Percentiles rank a stretch among this genome's conserved stretches.
phyloP scores from a whole-genome alignment of 495 filamentous ascomycete genomes.

The Aspergillus avenaceus region DNA sequence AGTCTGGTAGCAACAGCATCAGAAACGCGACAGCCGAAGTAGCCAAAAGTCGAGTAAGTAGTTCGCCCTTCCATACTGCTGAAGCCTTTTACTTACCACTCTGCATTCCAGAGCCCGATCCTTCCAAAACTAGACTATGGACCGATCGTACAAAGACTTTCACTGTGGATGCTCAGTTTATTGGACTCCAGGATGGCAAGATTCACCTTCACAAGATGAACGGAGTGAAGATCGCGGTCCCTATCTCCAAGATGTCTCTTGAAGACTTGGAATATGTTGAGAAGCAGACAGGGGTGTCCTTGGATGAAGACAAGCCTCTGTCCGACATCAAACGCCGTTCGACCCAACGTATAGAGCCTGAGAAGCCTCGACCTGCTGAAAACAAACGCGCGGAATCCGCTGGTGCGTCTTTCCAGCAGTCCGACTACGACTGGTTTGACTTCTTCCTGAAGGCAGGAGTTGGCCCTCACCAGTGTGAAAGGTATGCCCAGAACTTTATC shows the following conservation, averaged over 20 bases:
- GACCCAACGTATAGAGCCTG: slow-evolving; percentile 26
- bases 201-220: slow-evolving; percentile 98
- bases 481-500: slow-evolving; percentile 83
- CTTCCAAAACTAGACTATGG: slow-evolving; percentile 82
- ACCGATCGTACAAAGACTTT: slow-evolving; percentile 93
- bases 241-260: slow-evolving; percentile 88
- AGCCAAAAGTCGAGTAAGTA: slow-evolving; percentile 74
- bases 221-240: slow-evolving; percentile 96
- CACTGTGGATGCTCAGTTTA: slow-evolving; percentile 95
- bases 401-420: slow-evolving; percentile 54
- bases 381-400: slow-evolving; percentile 26
- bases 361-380: slow-evolving; percentile 17
- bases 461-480: slow-evolving; percentile 83
- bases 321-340: slow-evolving; percentile 62
- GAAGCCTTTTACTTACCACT: slow-evolving; percentile 12
- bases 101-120: slow-evolving; percentile 66
- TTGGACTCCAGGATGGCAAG: slow-evolving; percentile 86
- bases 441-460: slow-evolving; percentile 94
- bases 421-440: slow-evolving; percentile 95
- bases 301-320: slow-evolving; percentile 95
- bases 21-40: slow-evolving; percentile 62
- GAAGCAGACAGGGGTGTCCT: slow-evolving; percentile 72
- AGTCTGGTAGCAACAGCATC: slow-evolving; percentile 66
- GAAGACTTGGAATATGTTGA: slow-evolving; percentile 96
- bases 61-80: background rate